These are phyloP conservation scores for Epichloe scottii DNA, from an alignment of 2,329 filamentous ascomycete species.

Conservation along the genomic window DNA sequence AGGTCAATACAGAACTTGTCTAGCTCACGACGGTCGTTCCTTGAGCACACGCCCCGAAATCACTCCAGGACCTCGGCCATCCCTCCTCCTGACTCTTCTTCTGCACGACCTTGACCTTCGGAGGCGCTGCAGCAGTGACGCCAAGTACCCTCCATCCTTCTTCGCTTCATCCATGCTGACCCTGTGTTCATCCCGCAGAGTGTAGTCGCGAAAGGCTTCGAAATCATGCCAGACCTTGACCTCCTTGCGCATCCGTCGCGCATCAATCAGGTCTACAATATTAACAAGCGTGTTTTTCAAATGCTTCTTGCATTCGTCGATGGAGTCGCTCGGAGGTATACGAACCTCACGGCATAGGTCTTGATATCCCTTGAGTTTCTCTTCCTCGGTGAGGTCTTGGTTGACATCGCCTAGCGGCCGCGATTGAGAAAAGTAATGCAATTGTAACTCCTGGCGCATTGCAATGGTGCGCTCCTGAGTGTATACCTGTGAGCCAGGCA, in stretches of 20 bases:
- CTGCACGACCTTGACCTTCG: background rate
- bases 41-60: too few relatives aligned
- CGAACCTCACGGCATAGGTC: conserved; percentile 16
- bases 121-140: conserved; percentile 12
- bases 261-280: conserved; percentile 20
- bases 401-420: conserved; percentile 3
- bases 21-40: too few relatives aligned
- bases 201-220: conserved; percentile 14
- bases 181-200: conserved; percentile 11
- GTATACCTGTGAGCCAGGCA: conserved; percentile 16
- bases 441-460: conserved; percentile 15
- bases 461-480: conserved; percentile 19
- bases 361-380: conserved; percentile 15
- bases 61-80: too few relatives aligned
- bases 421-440: conserved; percentile 17
- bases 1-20: too few relatives aligned
- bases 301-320: conserved; percentile 11
- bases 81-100: too few relatives aligned
- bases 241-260: conserved; percentile 12
- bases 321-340: conserved; percentile 9
- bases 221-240: conserved; percentile 18
- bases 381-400: conserved; percentile 7
- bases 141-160: conserved; percentile 11
- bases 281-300: conserved; percentile 18
- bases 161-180: conserved; percentile 13